phyloP scores from a whole-genome alignment of 129 eudicot species.

The Helichrysum umbraculigerum region DNA sequence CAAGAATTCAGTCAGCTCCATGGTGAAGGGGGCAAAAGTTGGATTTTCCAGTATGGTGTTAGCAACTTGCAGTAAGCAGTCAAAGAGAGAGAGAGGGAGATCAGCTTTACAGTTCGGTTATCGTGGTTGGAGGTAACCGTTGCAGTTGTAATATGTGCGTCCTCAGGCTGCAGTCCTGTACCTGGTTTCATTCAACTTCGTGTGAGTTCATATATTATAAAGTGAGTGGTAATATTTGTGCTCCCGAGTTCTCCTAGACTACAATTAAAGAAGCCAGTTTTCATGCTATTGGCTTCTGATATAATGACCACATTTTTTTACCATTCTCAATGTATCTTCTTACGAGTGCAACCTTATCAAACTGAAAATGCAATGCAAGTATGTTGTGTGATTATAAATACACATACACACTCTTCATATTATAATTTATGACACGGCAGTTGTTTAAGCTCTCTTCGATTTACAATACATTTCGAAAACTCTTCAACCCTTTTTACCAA shows the following conservation, averaged over 20 bases:
- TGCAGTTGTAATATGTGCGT: constrained; percentile 56
- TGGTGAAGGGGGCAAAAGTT: constrained; percentile 23
- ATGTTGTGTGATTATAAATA: not conserved
- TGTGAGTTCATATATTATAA: not conserved
- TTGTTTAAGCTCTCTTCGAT: not conserved
- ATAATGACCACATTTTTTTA: too few species aligned
- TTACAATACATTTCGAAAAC: not conserved
- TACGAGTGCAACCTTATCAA: too few species aligned
- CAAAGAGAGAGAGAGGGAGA: constrained; percentile 10
- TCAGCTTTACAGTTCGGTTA: constrained; percentile 32
- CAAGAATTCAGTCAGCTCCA: constrained; percentile 18
- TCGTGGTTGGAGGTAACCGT: constrained; percentile 27
- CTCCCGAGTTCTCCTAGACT: not conserved
- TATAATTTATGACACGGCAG: not conserved
- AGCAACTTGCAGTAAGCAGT: constrained; percentile 39
- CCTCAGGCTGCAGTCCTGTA: constrained; percentile 74
- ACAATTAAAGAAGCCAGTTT: not conserved
- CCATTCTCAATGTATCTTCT: too few species aligned
- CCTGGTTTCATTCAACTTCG: constrained; percentile 42
- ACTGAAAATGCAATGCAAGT: not conserved
- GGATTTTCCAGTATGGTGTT: constrained; percentile 38
- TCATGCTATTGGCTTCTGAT: too few species aligned
- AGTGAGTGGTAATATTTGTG: not conserved
- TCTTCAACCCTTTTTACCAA: not conserved
- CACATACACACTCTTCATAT: not conserved